Base-by-base conservation (phyloP, 2,329 filamentous ascomycete species). In the Cercospora janseana region DNA sequence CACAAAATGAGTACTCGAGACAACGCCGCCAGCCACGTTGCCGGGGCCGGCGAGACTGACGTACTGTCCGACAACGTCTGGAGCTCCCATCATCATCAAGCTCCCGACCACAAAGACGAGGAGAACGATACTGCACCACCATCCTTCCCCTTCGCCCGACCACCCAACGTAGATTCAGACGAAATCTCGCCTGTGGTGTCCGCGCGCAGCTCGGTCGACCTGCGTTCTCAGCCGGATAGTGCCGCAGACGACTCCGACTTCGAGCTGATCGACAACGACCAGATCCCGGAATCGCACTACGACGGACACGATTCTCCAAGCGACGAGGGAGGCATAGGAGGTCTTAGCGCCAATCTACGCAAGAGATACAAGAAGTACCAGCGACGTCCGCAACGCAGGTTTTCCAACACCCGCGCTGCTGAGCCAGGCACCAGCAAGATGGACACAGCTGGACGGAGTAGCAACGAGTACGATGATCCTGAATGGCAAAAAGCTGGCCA, bases 391-490 rank as follows among this genome's bases (percentile, higher is more conserved):
- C 44, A 47, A 24, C 42, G 34, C 23, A 45, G 49, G n/a, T 34
- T 24, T 27, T 29, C 32, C 24, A 27, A 32, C 16, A 9, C 24
- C 34, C 13, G 24, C 37, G 28, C 51, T 52, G 51, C 46, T 9
- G 43, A n/a, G 31, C 37, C 45, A 44, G 49, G 49, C 44, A 27
- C 35, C 46, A 40, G 38, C 49, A 53, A 15, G 2, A 67, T 67
- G 64, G 64, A 66, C 48, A 38, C 32, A 34, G 55, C 56, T 27
- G 61, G 54, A 40, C 56, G 54, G 44, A 58, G 55, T 66, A 59
- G 57, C 66, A 85, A 88, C 70, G 85, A 87, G 71, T 93, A 93
- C 70, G 87, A 88, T 66, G 87, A 81, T 66, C 82, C 92, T 56
- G 86, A 86, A 51, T 94, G 88, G 88, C 67, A 69, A 50, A 75